Percentiles rank a stretch among this genome's conserved stretches.
phyloP scores from a whole-genome alignment of 169 alveolate species.

The Eimeria brunetti region DNA sequence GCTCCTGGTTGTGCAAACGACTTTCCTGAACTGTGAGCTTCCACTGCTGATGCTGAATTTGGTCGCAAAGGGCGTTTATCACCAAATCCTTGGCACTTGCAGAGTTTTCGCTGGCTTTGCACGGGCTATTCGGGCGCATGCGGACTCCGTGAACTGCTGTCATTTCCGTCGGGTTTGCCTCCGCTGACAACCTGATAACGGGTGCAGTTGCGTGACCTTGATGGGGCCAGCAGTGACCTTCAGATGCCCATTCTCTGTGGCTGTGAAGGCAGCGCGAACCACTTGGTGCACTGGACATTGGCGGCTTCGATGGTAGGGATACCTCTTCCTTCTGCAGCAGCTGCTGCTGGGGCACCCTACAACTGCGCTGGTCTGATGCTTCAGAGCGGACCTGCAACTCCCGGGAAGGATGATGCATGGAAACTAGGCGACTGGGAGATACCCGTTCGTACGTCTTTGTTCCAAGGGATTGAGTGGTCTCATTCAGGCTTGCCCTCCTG shows the following conservation, averaged over 20 bases:
- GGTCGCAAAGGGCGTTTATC: conserved; percentile 44
- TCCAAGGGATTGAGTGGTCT: neutral
- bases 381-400: neutral
- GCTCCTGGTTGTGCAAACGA: conserved; percentile 40
- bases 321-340: neutral
- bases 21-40: conserved; percentile 22
- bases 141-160: neutral
- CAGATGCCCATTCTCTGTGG: conserved; percentile 19
- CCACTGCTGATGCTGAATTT: conserved; percentile 45
- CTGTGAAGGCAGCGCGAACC: conserved; percentile 26
- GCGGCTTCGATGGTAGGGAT: neutral
- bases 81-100: conserved; percentile 7
- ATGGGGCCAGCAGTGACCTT: conserved; percentile 17
- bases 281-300: neutral
- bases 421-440: neutral
- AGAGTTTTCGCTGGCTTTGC: conserved; percentile 8
- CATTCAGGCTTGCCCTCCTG: conserved; percentile 29
- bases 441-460: neutral
- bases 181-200: neutral
- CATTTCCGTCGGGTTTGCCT: neutral
- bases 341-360: neutral
- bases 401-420: neutral
- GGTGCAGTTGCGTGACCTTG: conserved; percentile 7
- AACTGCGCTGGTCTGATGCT: neutral
- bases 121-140: conserved; percentile 47